phyloP scores from a whole-genome alignment of 2,329 filamentous ascomycete genomes.

The Xylaria polymorpha region DNA sequence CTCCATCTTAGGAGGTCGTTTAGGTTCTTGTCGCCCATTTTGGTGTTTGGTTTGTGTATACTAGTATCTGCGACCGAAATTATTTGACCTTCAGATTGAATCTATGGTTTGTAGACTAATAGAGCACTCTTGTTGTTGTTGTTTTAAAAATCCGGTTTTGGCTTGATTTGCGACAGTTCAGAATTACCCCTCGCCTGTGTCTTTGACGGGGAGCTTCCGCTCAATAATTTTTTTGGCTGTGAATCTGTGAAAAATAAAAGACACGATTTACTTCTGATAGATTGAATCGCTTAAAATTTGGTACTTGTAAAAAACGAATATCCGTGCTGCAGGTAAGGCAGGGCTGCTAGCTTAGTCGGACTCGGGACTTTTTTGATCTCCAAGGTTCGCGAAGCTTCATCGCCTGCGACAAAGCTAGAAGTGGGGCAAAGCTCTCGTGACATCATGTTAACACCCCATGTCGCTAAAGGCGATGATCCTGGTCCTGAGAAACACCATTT shows the following conservation, averaged over 20 bases:
- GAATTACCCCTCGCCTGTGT: neutral
- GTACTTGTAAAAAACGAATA: conserved; percentile 4
- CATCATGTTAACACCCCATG: neutral
- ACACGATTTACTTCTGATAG: too few species aligned
- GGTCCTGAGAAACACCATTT: neutral
- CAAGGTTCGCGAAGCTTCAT: conserved; percentile 50
- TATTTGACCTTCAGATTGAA: neutral
- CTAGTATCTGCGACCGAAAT: neutral
- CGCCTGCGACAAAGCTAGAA: conserved; percentile 38
- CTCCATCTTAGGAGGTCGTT: conserved; percentile 86
- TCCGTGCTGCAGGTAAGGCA: conserved; percentile 6
- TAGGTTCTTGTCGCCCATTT: conserved; percentile 67
- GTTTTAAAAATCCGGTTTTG: neutral
- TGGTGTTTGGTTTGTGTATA: neutral
- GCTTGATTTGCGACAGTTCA: neutral
- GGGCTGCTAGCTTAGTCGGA: conserved; percentile 11
- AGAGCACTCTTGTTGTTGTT: neutral
- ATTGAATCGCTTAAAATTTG: neutral
- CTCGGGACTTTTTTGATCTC: conserved; percentile 37
- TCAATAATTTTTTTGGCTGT: neutral
- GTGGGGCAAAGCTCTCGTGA: conserved; percentile 31
- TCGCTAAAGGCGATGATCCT: neutral
- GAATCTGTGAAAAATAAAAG: neutral
- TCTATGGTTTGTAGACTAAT: conserved; percentile 1
- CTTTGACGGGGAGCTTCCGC: neutral